Conservation (phyloP, 2,329 filamentous ascomycete genomes). For the Calonectria pseudoreteaudii region DNA sequence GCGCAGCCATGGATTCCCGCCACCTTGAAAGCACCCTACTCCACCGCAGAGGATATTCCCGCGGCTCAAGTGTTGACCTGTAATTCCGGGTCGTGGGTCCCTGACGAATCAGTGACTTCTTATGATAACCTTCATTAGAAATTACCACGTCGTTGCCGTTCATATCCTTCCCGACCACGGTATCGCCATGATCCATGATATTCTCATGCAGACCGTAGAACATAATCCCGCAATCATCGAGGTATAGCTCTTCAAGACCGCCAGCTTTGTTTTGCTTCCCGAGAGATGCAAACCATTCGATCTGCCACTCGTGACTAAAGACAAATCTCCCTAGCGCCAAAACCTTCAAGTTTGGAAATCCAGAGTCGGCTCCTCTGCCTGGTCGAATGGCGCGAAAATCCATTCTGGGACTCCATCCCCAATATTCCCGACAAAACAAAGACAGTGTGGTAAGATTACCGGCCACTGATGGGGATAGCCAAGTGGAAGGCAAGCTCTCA, state of each 20-base stretch:
- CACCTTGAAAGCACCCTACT: neutral
- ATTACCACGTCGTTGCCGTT: neutral
- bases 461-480: conserved; percentile 36
- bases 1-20: conserved; percentile 5
- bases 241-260: conserved; percentile 53
- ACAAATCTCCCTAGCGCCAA: conserved; percentile 53
- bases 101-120: neutral
- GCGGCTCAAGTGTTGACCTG: neutral
- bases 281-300: conserved; percentile 58
- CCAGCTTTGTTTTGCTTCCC: conserved; percentile 32
- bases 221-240: conserved; percentile 55
- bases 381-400: conserved; percentile 47
- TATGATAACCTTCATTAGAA: conserved; percentile 5
- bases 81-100: neutral
- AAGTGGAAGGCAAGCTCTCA: conserved; percentile 32
- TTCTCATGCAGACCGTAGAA: conserved; percentile 9
- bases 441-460: conserved; percentile 50
- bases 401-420: conserved; percentile 52
- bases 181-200: neutral
- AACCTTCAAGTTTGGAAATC: conserved; percentile 50
- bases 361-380: neutral
- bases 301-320: conserved; percentile 57
- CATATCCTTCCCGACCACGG: neutral
- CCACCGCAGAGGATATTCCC: conserved; percentile 4
- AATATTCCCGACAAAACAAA: conserved; percentile 50